A percentile compares a stretch with the other conserved stretches of the same genome.
phyloP scores from a whole-genome alignment of 768 basidiomycete genomes.

The Agrocybe chaxingu region DNA sequence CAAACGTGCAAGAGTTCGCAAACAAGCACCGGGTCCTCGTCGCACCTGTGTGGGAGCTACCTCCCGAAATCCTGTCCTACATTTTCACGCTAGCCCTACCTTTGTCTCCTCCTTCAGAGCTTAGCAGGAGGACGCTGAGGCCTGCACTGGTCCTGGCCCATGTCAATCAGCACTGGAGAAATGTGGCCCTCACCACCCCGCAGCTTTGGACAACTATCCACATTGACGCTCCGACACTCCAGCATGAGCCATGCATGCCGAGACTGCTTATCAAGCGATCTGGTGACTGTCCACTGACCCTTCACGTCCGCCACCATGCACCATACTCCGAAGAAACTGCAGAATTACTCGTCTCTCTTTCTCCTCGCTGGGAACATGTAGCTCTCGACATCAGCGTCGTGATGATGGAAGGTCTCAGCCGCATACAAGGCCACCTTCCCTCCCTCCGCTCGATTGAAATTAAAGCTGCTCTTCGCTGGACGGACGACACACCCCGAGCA shows the following conservation, averaged over 20 bases:
- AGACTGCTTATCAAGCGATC: conserved; percentile 1
- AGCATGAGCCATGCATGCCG: not conserved
- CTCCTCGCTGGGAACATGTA: conserved; percentile 1
- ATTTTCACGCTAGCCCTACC: conserved; percentile 4
- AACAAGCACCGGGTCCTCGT: conserved; percentile 2
- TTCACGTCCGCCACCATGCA: not conserved
- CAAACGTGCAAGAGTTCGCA: not conserved
- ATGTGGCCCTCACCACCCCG: conserved; percentile 4
- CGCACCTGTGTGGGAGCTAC: conserved; percentile 6
- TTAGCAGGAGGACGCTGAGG: conserved; percentile 10
- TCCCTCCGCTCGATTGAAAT: conserved; percentile 1
- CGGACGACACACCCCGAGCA: not conserved
- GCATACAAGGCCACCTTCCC: not conserved
- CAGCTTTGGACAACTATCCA: conserved; percentile 6
- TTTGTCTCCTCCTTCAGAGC: not conserved
- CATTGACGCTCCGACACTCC: not conserved
- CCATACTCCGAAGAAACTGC: not conserved
- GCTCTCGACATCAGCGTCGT: not conserved
- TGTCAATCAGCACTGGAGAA: conserved; percentile 6
- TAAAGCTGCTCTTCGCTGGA: not conserved
- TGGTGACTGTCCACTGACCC: conserved; percentile 3
- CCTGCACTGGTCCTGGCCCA: not conserved
- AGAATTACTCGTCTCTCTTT: not conserved
- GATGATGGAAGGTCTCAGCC: not conserved
- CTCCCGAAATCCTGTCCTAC: conserved; percentile 6